Base-by-base conservation (phyloP, 805 yeast species). In the Candida yuanshanica region DNA sequence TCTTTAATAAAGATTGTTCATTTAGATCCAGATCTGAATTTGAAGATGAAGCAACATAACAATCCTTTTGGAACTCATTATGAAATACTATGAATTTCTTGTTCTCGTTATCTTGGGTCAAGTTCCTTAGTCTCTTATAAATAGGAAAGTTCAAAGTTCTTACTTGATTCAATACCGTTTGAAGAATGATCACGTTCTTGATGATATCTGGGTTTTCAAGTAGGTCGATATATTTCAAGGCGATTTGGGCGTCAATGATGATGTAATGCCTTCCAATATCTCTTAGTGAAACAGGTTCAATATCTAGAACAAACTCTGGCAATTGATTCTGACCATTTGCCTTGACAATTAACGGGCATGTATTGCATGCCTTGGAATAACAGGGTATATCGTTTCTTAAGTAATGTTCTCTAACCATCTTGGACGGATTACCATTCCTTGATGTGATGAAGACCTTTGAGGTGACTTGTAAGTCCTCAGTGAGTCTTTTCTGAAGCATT, bases 371-470 rank as follows among this genome's bases (percentile, higher is more conserved):
- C 48, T 66, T 70, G 2, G 96, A 86, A 39, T 82, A 79, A 63
- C 99, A 93, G 16, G 97, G 95, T 38, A 93, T 88, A 63, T 93
- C 99, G 40, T 77, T 78, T 61, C 99, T 75, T 43, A 93, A 68
- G 58, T 93, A 93, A 62, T 91, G 99, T 59, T 93, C 99, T 50
- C 97, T 74, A 9, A 91, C 95, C 21, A 93, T 75, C 60, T 93
- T 91, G 26, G 89, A 74, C 5, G 97, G 96, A 35, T 82, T 81
- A 9, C 98, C 98, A 47, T 83, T 79, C 53, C 93, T 74, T 2
- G 96, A 86, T 53, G 96, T 69, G 42, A 93, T 95, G 65, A 85
- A 91, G 13, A 93, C 96, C 62, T 91, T 91, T 36, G 83, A 85
- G 0, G 93, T 82, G 24, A 83, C 93, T 3, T 83, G 70, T 20